Evolutionary conservation across 192 early-diverging fungal genomes (phyloP), one percentile per base, ranked within the genome.

Genomic region (Coemansia sp.): DNA sequence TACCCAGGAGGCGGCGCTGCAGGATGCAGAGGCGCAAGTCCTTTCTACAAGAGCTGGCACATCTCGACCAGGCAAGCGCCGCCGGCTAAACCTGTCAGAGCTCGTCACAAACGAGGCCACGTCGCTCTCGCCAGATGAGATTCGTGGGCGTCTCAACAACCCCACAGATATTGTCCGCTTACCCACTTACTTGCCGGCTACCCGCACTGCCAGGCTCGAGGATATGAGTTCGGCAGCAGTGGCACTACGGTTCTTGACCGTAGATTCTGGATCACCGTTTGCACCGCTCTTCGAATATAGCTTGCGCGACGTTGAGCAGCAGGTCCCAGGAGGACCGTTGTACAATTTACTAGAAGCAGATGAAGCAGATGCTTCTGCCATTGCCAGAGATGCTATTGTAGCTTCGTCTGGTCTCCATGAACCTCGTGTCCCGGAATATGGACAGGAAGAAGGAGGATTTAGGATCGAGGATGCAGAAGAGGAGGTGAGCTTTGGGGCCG

Each of bases 1-100:
- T 38, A 76, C 74, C 22, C 73, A 81, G 12, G 78, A 81, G 44
- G 69, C 59, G 4, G 78, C 74, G 5, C 58, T 81, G 60, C 78
- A 76, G 34, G 74, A 66, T 24, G 78, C 74, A 14, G 78, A 81
- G 59, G 74, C 78, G 4, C 58, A 69, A 9, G 67, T 81, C 2
- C 64, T 81, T 8, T 66, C 65, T 1, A 58, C 60, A 0, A 30
- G 58, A 22, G 28, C 65, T 18, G 62, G 68, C 23, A 27, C 58
- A n/a, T 21, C 62, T 19, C 64, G 69, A 18, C 69, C 58, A 2
- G 57, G 5, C 38, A 81, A 75, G 69, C 69, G 78, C 16, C 73
- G 74, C 16, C 62, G 78, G 18, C 62, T 76, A 52, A 76, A 75
- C 52, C 24, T 80, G 31, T 67, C 72, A 7, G 77, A 80, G 22